Conservation (phyloP, 2,329 filamentous ascomycete species). For the Claviceps humidiphila region DNA sequence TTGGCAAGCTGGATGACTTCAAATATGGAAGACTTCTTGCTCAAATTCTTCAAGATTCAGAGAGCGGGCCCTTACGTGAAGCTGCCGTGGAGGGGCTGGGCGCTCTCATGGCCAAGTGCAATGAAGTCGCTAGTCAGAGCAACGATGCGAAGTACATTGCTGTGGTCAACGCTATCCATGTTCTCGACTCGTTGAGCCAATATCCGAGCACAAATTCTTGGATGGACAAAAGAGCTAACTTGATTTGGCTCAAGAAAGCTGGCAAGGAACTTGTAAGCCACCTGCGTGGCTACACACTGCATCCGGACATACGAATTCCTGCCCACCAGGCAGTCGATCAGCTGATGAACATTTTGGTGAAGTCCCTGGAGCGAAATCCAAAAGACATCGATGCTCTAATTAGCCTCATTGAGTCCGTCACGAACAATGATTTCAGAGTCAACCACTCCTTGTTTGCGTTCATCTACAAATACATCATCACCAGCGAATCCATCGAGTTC, state of each 20-base stretch:
- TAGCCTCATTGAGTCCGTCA: slow-evolving; percentile 69
- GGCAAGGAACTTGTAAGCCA: slow-evolving; percentile 70
- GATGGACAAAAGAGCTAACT: slow-evolving; percentile 53
- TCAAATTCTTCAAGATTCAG: slow-evolving; percentile 65
- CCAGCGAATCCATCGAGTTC: slow-evolving; percentile 71
- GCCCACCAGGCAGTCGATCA: slow-evolving; percentile 84
- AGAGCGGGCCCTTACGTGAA: slow-evolving; percentile 62
- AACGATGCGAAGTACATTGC: slow-evolving; percentile 56
- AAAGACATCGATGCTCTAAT: slow-evolving; percentile 76
- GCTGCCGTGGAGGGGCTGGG: slow-evolving; percentile 62
- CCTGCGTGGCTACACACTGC: slow-evolving; percentile 56
- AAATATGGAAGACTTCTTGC: slow-evolving; percentile 84
- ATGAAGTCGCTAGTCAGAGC: slow-evolving; percentile 48
- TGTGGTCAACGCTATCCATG: slow-evolving; percentile 76
- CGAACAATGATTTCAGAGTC: slow-evolving; percentile 66
- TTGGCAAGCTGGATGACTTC: slow-evolving; percentile 68
- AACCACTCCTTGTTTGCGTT: slow-evolving; percentile 66
- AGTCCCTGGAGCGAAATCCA: slow-evolving; percentile 60
- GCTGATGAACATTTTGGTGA: slow-evolving; percentile 72
- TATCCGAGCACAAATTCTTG: slow-evolving; percentile 53
- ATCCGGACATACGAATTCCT: slow-evolving; percentile 61
- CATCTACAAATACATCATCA: slow-evolving; percentile 76
- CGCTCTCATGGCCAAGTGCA: slow-evolving; percentile 53
- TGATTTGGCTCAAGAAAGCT: slow-evolving; percentile 47
- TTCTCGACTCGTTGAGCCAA: slow-evolving; percentile 65